These are phyloP conservation scores for Corynespora cassiicola DNA, from an alignment of 2,329 filamentous ascomycete genomes.

Conservation along the genomic window DNA sequence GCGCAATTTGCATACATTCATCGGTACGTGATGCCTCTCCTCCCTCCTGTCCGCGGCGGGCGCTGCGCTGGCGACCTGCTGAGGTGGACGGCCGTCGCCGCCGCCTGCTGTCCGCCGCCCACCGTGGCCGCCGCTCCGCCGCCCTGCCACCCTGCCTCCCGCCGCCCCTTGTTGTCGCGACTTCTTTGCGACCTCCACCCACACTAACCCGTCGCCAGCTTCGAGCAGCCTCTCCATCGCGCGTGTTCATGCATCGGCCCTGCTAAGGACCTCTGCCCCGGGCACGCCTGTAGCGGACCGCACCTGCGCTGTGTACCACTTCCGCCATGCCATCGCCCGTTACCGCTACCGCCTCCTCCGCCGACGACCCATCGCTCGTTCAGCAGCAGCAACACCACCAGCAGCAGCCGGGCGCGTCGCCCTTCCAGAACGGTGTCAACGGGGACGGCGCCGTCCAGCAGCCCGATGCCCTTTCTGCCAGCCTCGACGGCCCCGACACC, in stretches of 20 bases:
- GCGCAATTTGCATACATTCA: constrained; percentile 45
- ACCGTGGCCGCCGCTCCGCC: constrained; percentile 21
- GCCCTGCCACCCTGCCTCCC: constrained; percentile 23
- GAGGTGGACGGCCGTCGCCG: constrained; percentile 6
- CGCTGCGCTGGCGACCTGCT: background rate
- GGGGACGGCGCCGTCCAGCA: constrained; percentile 41
- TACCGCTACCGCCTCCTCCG: constrained; percentile 20
- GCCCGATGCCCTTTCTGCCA: constrained; percentile 31
- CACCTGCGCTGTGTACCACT: constrained; percentile 32
- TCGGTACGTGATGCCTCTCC: constrained; percentile 41
- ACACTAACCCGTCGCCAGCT: constrained; percentile 21
- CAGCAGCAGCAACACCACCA: constrained; percentile 25
- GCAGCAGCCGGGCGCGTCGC: constrained; percentile 37
- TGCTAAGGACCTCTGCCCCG: constrained; percentile 24
- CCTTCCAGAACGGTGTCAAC: constrained; percentile 33
- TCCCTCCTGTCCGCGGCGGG: constrained; percentile 5
- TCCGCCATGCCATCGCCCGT: constrained; percentile 46
- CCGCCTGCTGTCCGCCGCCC: constrained; percentile 3
- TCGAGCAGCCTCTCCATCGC: constrained; percentile 20
- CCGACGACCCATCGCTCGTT: constrained; percentile 29
- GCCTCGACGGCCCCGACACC: constrained; percentile 30
- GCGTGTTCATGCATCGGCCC: constrained; percentile 35
- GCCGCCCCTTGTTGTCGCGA: constrained; percentile 34
- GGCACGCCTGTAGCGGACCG: constrained; percentile 34
- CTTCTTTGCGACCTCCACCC: constrained; percentile 30